Conservation (phyloP, 345 rosid genomes). For the Dipteronia dyeriana region DNA sequence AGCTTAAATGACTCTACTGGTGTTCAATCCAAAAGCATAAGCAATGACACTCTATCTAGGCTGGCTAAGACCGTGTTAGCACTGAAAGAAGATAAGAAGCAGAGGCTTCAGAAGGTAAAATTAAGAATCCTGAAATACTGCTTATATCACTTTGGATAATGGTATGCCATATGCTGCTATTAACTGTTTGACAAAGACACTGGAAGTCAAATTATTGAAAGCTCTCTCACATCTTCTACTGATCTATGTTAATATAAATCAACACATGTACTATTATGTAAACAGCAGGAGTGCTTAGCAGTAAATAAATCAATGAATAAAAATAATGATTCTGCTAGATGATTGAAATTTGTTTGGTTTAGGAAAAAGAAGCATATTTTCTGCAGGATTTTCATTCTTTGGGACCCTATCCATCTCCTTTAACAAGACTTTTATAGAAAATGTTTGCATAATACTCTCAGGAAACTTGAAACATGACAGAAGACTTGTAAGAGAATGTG, state of each 20-base stretch:
- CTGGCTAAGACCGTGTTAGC: conserved; percentile 77
- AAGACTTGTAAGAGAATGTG: background rate
- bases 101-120: conserved; percentile 76
- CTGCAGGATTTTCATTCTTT: background rate
- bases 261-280: no score
- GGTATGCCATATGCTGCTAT: background rate
- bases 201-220: background rate
- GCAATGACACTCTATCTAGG: conserved; percentile 81
- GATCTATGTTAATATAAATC: background rate
- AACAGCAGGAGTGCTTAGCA: no score
- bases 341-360: background rate
- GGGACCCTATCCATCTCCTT: background rate
- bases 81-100: conserved; percentile 85
- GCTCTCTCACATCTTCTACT: background rate
- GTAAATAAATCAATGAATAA: no score
- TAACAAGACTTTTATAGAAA: background rate
- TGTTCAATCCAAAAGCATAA: conserved; percentile 81
- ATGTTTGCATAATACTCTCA: background rate
- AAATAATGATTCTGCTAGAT: no score
- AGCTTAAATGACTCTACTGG: conserved; percentile 76
- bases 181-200: background rate
- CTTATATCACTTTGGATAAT: background rate
- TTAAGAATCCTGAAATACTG: background rate
- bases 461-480: background rate
- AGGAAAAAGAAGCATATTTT: background rate